Evolutionary conservation across 305 asterid genomes (phyloP).

Genomic region (Petunia hybrid): DNA sequence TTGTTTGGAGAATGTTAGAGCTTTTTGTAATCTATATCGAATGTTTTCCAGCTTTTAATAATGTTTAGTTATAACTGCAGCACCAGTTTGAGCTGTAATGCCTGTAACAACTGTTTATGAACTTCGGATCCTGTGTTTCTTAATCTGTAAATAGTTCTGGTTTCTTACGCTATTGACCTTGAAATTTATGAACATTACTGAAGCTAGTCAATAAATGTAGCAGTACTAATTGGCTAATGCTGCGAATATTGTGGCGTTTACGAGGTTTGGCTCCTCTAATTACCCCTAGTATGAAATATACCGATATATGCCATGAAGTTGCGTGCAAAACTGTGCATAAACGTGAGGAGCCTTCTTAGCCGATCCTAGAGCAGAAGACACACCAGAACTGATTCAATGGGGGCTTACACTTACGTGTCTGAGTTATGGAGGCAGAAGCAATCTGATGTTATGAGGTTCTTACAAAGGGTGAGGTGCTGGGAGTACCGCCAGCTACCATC

Average conservation of each 20-base stretch:
- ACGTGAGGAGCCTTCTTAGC: no score
- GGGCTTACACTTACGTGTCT: conserved; percentile 1
- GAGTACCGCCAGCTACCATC: neutral
- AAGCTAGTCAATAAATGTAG: no score
- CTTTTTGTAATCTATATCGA: neutral
- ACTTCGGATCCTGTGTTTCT: no score
- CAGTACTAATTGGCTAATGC: no score
- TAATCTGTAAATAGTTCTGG: neutral
- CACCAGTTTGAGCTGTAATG: conserved; percentile 25
- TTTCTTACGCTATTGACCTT: neutral
- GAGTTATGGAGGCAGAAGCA: conserved; percentile 10
- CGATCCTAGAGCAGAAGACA: no score
- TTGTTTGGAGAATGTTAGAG: neutral
- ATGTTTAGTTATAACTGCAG: neutral
- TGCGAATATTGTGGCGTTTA: no score
- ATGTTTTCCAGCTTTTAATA: neutral
- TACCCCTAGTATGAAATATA: no score
- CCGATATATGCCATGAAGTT: no score
- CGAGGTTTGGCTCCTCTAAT: no score
- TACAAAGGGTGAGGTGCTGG: neutral
- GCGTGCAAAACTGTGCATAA: no score
- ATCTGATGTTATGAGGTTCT: neutral
- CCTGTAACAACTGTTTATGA: no score
- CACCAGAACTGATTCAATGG: neutral
- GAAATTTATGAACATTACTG: no score